A percentile compares a stretch with the other conserved stretches of the same genome.
Conservation (phyloP, 495 filamentous ascomycete genomes). For the Neurospora sp. region DNA sequence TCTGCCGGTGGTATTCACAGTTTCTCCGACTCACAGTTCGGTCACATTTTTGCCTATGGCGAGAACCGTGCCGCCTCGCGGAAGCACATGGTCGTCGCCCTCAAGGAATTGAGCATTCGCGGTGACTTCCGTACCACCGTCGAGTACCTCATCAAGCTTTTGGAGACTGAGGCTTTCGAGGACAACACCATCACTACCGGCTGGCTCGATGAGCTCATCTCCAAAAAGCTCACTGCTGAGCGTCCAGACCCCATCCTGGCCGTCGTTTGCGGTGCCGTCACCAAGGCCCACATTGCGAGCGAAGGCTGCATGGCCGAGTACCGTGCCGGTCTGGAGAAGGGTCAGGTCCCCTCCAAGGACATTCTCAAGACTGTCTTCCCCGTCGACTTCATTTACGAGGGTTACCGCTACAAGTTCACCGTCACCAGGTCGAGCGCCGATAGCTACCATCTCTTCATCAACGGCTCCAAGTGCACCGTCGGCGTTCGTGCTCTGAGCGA, state of each 20-base stretch:
- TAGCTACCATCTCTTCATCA: constrained; percentile 98
- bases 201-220: constrained; percentile 97
- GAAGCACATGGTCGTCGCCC: constrained; percentile 98
- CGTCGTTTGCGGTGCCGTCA: constrained; percentile 87
- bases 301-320: constrained; percentile 83
- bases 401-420: constrained; percentile 93
- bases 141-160: constrained; percentile 96
- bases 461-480: constrained; percentile 91
- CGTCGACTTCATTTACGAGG: constrained; percentile 98
- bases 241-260: constrained; percentile 86
- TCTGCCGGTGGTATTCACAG: constrained; percentile 95
- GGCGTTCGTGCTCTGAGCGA: constrained; percentile 89
- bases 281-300: constrained; percentile 87
- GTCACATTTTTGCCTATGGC: constrained; percentile 98
- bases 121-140: constrained; percentile 98
- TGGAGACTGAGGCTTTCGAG: constrained; percentile 97
- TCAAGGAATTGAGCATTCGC: constrained; percentile 98
- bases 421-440: constrained; percentile 86
- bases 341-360: constrained; percentile 92
- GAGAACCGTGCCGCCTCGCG: constrained; percentile 91
- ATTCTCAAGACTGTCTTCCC: constrained; percentile 96
- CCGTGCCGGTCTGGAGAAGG: constrained; percentile 81
- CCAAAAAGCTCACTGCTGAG: constrained; percentile 94
- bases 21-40: constrained; percentile 98
- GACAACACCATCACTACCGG: constrained; percentile 99